These are phyloP conservation scores for Herpetospermum pedunculosum DNA, from an alignment of 306 rosid species.

Conservation along the genomic window DNA sequence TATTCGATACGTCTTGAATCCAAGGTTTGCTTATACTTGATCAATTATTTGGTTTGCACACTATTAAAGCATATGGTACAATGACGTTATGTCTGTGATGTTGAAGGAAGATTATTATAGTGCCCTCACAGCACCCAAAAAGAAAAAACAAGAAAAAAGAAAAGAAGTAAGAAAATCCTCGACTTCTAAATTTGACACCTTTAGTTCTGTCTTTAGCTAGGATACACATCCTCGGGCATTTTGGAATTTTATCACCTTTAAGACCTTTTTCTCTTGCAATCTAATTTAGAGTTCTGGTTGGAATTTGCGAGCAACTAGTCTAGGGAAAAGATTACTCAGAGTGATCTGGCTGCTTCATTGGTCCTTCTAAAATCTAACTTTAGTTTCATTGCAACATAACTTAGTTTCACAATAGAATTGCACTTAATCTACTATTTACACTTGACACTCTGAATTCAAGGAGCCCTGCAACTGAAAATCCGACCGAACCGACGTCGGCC, in stretches of 20 bases:
- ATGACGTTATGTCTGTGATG: not conserved
- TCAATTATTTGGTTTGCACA: not conserved
- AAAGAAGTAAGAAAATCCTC: not conserved
- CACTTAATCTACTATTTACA: not conserved
- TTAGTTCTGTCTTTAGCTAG: not conserved
- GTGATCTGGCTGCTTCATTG: not conserved
- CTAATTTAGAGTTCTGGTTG: not conserved
- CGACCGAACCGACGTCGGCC: too few relatives aligned
- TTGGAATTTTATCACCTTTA: not conserved
- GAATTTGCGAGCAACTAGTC: not conserved
- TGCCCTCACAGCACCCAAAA: not conserved
- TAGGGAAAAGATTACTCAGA: not conserved
- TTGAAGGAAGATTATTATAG: not conserved
- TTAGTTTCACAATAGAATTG: not conserved
- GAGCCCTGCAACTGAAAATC: too few relatives aligned
- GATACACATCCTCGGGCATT: not conserved
- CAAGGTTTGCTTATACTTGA: conserved; percentile 46
- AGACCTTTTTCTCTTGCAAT: not conserved
- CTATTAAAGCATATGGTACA: not conserved
- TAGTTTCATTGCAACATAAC: not conserved
- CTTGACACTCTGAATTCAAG: not conserved
- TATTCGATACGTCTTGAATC: conserved; percentile 87
- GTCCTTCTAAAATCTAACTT: not conserved
- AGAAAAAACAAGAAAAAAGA: not conserved
- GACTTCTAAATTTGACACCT: not conserved